phyloP scores from a whole-genome alignment of 1,284 basidiomycete species.

The Boletus hoseneyae region DNA sequence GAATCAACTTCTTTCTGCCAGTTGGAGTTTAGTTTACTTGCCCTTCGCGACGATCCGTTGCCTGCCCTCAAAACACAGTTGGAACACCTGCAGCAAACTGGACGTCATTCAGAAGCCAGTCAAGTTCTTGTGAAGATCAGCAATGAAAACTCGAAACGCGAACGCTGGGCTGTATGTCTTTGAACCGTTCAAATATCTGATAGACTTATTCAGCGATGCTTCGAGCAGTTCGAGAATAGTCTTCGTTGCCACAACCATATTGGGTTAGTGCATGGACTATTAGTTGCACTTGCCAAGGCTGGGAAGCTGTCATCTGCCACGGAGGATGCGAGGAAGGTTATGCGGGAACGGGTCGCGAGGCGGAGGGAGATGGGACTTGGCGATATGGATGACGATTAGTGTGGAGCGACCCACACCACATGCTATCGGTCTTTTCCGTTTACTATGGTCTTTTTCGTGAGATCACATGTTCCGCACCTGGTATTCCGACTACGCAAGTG shows the following conservation, averaged over 20 bases:
- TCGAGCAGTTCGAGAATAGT: constrained; percentile 73
- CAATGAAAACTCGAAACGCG: constrained; percentile 76
- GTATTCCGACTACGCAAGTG: constrained; percentile 3
- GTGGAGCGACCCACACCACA: constrained; percentile 2
- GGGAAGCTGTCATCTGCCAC: constrained; percentile 52
- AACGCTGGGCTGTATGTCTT: constrained; percentile 73
- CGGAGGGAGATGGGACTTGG: constrained; percentile 27
- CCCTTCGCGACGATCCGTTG: constrained; percentile 77
- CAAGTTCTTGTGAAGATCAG: constrained; percentile 61
- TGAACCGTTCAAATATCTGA: constrained; percentile 2
- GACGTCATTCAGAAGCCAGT: constrained; percentile 44
- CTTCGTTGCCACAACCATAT: constrained; percentile 80
- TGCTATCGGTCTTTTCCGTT: not conserved
- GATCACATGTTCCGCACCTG: constrained; percentile 6
- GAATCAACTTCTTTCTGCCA: constrained; percentile 31
- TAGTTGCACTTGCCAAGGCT: constrained; percentile 64
- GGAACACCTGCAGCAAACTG: constrained; percentile 42
- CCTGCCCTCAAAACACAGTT: constrained; percentile 63
- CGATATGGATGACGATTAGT: constrained; percentile 31
- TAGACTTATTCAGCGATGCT: not conserved
- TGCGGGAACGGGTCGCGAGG: constrained; percentile 31
- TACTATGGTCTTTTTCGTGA: constrained; percentile 5
- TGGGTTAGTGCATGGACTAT: constrained; percentile 70
- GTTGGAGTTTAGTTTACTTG: constrained; percentile 90
- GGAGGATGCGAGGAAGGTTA: constrained; percentile 37